Evolutionary conservation across 2,329 filamentous ascomycete genomes (phyloP), one percentile per base, ranked within the genome.

Genomic region (Magnaporthales sp.): DNA sequence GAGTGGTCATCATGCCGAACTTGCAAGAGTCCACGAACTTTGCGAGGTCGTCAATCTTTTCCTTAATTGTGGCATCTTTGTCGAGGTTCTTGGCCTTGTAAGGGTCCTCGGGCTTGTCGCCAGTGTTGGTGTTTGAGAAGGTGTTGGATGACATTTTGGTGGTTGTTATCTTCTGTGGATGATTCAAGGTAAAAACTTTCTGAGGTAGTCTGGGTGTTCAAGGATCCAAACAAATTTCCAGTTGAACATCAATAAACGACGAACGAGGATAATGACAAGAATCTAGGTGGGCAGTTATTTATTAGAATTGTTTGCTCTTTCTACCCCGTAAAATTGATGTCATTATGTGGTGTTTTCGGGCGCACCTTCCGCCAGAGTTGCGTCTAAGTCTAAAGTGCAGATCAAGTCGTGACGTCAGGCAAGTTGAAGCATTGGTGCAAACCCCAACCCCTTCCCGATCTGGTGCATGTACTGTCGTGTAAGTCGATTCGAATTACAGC

Each of bases 1-100:
- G 84, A 26, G 93, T 96, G 9, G 92, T 95, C 87, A 96, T 88
- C 89, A 96, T 91, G 77, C 90, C 91, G 75, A 92, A 96, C 79
- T 96, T 96, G 81, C 84, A 85, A 69, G 83, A 82, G 51, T 85
- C 83, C 74, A 91, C 85, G 77, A 96, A 96, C 15, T 81, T 79
- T 72, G 83, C 80, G 54, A 96, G 84, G 68, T 91, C 91, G 68
- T 90, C 84, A 69, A 96, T 82, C 81, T 96, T 96, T 70, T 91
- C 85, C 71, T 91, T 85, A 38, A 92, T 78, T 3, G 87, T 81
- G 19, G 83, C 80, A 0, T 86, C 80, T 62, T 88, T 83, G 61
- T 92, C 92, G 67, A 87, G 81, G 79, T 91, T 93, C 78, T 89
- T 86, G 67, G 81, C 79, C 74, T 87, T 68, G 67, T 67, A 67